A percentile compares a stretch with the other conserved stretches of the same genome.
Evolutionary conservation across 768 basidiomycete species (phyloP).

Genomic region (Galerina sulciceps): DNA sequence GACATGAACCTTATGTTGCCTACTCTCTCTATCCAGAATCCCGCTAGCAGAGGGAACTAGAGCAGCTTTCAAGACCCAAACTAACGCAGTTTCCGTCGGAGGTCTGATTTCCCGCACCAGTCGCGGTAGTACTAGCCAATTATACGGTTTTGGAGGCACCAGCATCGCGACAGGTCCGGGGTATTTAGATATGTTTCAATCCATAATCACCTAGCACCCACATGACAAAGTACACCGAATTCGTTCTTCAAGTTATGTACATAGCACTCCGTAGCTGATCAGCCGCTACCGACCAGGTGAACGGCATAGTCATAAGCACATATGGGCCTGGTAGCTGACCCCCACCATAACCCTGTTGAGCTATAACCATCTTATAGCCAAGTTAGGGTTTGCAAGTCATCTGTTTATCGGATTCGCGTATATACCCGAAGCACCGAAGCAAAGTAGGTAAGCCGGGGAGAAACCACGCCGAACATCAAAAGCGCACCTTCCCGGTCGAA

Average conservation of each 20-base stretch:
- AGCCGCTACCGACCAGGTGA: not conserved
- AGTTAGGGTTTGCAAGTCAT: too few relatives aligned
- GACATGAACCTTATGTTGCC: not conserved
- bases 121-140: conserved; percentile 5
- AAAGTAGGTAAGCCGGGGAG: conserved; percentile 1
- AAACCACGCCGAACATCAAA: conserved; percentile 2
- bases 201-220: not conserved
- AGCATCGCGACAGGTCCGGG: conserved; percentile 16
- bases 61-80: not conserved
- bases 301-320: too few relatives aligned
- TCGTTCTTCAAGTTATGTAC: not conserved
- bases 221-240: conserved; percentile 9
- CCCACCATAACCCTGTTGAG: too few relatives aligned
- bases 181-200: conserved; percentile 6
- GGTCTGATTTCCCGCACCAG: conserved; percentile 13
- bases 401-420: not conserved
- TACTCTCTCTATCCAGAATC: not conserved
- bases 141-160: not conserved
- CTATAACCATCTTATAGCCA: too few relatives aligned
- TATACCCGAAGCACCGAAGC: not conserved
- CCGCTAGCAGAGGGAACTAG: not conserved
- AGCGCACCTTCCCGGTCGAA: conserved; percentile 6
- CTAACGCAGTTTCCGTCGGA: not conserved
- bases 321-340: too few relatives aligned
- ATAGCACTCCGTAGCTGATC: not conserved